Base-by-base conservation (phyloP, 2,329 filamentous ascomycete species). In the Ceratocystis colombiana region DNA sequence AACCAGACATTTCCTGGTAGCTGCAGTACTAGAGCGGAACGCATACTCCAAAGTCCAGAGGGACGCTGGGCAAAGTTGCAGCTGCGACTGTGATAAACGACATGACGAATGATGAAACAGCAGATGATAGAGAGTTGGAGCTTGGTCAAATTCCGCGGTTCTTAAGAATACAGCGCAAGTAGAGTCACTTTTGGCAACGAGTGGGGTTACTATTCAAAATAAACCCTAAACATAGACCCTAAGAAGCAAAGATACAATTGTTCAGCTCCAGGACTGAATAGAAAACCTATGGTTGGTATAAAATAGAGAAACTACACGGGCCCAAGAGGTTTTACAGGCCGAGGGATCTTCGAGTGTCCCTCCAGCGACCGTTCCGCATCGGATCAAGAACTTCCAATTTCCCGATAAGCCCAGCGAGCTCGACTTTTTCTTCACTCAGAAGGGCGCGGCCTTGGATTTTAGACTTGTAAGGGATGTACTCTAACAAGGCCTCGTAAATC, bases 401-500 rank as follows among this genome's bases (percentile, higher is more conserved):
- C 17, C 75, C 76, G 41, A 96, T 75, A 88, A 86, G 89, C 57
- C 70, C 72, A 61, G 74, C 71, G 53, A 87, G 74, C 62, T 83
- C 79, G 7, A 71, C 71, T 68, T 75, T 75, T 69, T 82, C 78
- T 5, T 77, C 73, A 1, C 69, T 67, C 8, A 70, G 70, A 2
- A 73, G 79, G 67, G 74, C 72, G 59, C 76, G 71, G 75, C 76
- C 75, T 71, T 80, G 80, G 68, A 88, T 72, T n/a, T 75, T 74
- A 66, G 79, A 80, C n/a, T 88, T 74, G 41, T 79, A 77, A 37
- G 87, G 73, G 0, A 86, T 86, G 72, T 90, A 91, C 69, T 90
- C 84, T 28, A 97, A 80, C 63, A 97, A 78, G 4, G 88, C 88
- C 75, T 96, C 89, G 73, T 96, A 96, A 57, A 96, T 88, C 84